Evolutionary conservation across 352 stramenopile species (phyloP), one percentile per base, ranked within the genome.

Genomic region (Globisporangium alternatum): DNA sequence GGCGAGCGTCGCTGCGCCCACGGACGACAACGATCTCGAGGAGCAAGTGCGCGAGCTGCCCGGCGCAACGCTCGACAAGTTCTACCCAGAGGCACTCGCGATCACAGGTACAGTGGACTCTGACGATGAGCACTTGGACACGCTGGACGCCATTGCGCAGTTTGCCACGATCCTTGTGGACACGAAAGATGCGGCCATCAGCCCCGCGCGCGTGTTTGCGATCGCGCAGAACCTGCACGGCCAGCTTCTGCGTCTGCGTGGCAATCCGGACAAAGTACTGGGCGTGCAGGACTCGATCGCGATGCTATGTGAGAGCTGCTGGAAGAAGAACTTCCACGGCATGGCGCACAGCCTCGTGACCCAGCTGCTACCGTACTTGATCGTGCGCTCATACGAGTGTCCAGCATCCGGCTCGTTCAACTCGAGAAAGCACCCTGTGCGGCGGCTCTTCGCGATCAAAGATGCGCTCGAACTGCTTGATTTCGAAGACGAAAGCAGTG

Each of bases 401-500:
- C 67, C 84, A 17, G 19, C 72, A 0, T 68, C 58, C 7, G 81
- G 80, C n/a, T 59, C 58, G 22, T 91, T 89, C 61, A 80, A 81
- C 54, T 78, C 79, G 10, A 89, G 87, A 60, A 85, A 80, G 31
- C 86, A 94, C 33, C 81, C 77, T 6, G 88, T 94, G 56, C 80
- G 86, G 21, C 79, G 87, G 4, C 76, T 95, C 37, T 91, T 79
- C 66, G 78, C 78, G 1, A 77, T 95, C 33, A 90, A 88, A 39
- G 85, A 95, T 54, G 83, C 87, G 37, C 70, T 95, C 22, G 72
- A 82, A 49, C 70, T 93, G 25, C 73, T 95, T 17, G 87, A 95
- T 56, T 93, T 95, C 67, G 83, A 93, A 22, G 85, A 95, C 51
- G 77, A 90, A 31, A 94, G 81, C 67, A 92, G 83, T 63, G 75